phyloP scores from a whole-genome alignment of 805 yeast species.

The Blastobotrys americana region DNA sequence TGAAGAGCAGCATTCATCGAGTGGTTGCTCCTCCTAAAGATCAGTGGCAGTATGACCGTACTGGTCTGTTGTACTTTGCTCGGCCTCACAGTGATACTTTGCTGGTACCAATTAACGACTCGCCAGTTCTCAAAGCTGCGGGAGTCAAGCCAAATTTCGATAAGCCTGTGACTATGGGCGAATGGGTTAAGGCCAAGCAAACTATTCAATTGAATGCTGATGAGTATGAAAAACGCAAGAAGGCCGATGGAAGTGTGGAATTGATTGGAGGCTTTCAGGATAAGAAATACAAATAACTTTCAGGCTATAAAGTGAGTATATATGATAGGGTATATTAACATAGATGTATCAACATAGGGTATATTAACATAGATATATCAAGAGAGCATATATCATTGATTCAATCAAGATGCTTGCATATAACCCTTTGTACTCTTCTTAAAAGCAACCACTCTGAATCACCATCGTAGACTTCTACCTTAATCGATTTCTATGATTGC shows the following conservation, averaged over 20 bases:
- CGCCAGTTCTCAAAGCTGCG: constrained; percentile 1
- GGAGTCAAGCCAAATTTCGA: constrained; percentile 2
- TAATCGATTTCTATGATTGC: too few relatives aligned
- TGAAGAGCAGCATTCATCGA: not conserved
- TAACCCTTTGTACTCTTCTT: too few relatives aligned
- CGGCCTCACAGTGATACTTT: constrained; percentile 4
- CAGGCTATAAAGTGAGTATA: too few relatives aligned
- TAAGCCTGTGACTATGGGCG: constrained; percentile 6
- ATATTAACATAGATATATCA: too few relatives aligned
- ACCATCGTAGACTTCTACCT: too few relatives aligned
- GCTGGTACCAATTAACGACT: constrained; percentile 3
- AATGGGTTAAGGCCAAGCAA: constrained; percentile 7
- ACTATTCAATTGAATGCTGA: constrained; percentile 6
- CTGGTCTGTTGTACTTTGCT: constrained; percentile 4
- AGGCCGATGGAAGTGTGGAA: constrained; percentile 1
- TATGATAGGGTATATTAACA: too few relatives aligned
- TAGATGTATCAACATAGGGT: too few relatives aligned
- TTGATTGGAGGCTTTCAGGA: constrained; percentile 5
- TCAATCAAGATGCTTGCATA: too few relatives aligned
- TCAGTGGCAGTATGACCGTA: constrained; percentile 1
- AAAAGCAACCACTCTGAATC: too few relatives aligned
- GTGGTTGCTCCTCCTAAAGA: constrained; percentile 2
- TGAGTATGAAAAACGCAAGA: not conserved
- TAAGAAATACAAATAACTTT: constrained; percentile 1
- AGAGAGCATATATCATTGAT: too few relatives aligned